These are phyloP conservation scores for Prunus persica DNA, from an alignment of 306 rosid genomes.

Conservation along the genomic window Prunus_persica_NCBIv2 NC_034012.1:351501-352000, in stretches of 20 bases:
- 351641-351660: slow-evolving; percentile 1
- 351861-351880: slow-evolving; percentile 57
- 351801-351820: slow-evolving; percentile 89
- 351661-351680: slow-evolving; percentile 5
- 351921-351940: slow-evolving; percentile 81
- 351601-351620: slow-evolving; percentile 42
- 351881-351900: slow-evolving; percentile 48
- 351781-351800: slow-evolving; percentile 65
- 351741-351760: slow-evolving; percentile 78
- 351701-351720: slow-evolving; percentile 11
- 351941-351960: slow-evolving; percentile 74
- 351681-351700: slow-evolving; percentile 5
- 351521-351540: slow-evolving; percentile 68
- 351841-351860: slow-evolving; percentile 84
- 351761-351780: slow-evolving; percentile 70
- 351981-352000: slow-evolving; percentile 74
- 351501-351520: slow-evolving; percentile 54
- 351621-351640: background rate
- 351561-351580: slow-evolving; percentile 70
- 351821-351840: slow-evolving; percentile 68
- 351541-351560: slow-evolving; percentile 80
- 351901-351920: slow-evolving; percentile 72
- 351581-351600: slow-evolving; percentile 51
- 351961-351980: slow-evolving; percentile 75
- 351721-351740: background rate